A percentile compares a stretch with the other conserved stretches of the same genome.
Conservation (phyloP, 2,329 filamentous ascomycete genomes). For the Colletotrichum theobromicola region DNA sequence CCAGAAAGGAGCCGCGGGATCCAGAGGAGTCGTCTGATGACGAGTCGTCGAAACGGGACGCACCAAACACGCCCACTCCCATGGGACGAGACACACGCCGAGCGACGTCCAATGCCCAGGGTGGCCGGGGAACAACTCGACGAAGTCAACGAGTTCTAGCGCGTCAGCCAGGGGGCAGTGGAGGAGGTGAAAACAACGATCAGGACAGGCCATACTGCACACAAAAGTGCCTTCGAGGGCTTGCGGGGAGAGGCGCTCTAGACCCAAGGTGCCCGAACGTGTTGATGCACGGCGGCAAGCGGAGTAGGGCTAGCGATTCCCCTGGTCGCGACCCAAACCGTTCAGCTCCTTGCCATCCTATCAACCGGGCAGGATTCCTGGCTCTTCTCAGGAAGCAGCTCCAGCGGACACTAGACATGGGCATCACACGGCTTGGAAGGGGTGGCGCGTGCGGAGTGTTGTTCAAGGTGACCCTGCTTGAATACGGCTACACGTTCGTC, state of each 20-base stretch:
- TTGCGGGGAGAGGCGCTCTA: conserved; percentile 32
- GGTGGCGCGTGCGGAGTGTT: conserved; percentile 40
- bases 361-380: conserved; percentile 32
- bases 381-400: conserved; percentile 36
- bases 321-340: conserved; percentile 30
- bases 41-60: not conserved
- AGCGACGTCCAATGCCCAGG: not conserved
- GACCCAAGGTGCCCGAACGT: conserved; percentile 44
- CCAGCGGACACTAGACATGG: conserved; percentile 30
- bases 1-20: not conserved
- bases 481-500: conserved; percentile 47
- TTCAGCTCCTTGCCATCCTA: conserved; percentile 27
- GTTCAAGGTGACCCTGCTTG: conserved; percentile 44
- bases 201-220: conserved; percentile 37
- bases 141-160: conserved; percentile 25
- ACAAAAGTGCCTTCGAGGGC: conserved; percentile 41
- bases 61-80: not conserved
- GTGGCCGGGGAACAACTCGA: conserved; percentile 12
- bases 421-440: conserved; percentile 30
- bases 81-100: not conserved
- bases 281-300: conserved; percentile 30
- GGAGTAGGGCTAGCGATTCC: not conserved
- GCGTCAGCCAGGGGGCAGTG: not conserved
- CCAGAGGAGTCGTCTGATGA: not conserved
- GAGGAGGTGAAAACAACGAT: not conserved